Evolutionary conservation across 2,329 filamentous ascomycete species (phyloP).

Genomic region (Penicillium digitatum): DNA sequence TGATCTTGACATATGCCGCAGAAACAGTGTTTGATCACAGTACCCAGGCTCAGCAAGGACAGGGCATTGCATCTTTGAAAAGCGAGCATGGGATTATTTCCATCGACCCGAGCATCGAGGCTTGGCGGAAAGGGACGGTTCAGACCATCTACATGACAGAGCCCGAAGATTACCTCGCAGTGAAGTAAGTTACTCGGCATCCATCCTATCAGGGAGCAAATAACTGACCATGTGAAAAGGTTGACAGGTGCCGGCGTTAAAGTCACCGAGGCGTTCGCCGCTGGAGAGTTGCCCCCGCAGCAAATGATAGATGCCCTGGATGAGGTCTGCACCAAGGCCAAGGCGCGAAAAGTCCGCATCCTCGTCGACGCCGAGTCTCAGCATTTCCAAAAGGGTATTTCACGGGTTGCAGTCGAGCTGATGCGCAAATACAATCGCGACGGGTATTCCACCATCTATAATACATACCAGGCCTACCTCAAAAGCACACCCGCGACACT

Average conservation of each 20-base stretch:
- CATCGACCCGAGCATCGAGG: slow-evolving; percentile 29
- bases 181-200: slow-evolving; percentile 47
- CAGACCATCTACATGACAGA: slow-evolving; percentile 57
- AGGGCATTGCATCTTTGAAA: slow-evolving; percentile 18
- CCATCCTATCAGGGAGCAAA: neutral
- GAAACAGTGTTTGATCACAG: slow-evolving; percentile 64
- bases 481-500: slow-evolving; percentile 59
- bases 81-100: slow-evolving; percentile 8
- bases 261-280: slow-evolving; percentile 63
- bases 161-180: slow-evolving; percentile 59
- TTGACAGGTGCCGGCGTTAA: slow-evolving; percentile 75
- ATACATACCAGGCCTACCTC: slow-evolving; percentile 74
- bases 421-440: slow-evolving; percentile 70
- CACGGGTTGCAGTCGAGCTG: slow-evolving; percentile 73
- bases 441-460: slow-evolving; percentile 68
- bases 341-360: slow-evolving; percentile 64
- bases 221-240: slow-evolving; percentile 13
- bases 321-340: slow-evolving; percentile 57
- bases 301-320: slow-evolving; percentile 67
- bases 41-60: slow-evolving; percentile 21
- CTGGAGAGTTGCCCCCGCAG: slow-evolving; percentile 59
- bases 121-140: slow-evolving; percentile 71
- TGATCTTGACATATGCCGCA: slow-evolving; percentile 77
- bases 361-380: slow-evolving; percentile 86
- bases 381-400: slow-evolving; percentile 71